These are phyloP conservation scores for Fusarium keratoplasticum DNA, from an alignment of 2,329 filamentous ascomycete genomes.

Conservation along the genomic window DNA sequence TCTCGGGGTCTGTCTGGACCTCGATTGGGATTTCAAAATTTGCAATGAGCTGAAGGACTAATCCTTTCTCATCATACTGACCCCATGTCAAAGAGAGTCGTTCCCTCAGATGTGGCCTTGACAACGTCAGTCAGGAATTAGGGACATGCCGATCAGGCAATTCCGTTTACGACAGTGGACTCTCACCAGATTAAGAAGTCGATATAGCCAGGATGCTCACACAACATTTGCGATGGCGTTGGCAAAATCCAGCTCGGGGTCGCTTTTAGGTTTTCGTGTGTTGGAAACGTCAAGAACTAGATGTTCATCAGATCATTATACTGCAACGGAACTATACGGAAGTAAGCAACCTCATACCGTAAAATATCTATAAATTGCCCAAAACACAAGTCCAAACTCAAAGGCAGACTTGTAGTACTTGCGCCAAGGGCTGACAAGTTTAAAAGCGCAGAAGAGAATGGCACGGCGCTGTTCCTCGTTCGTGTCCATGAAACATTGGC, in stretches of 20 bases:
- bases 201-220: background rate
- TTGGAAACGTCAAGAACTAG: background rate
- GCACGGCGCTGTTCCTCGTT: background rate
- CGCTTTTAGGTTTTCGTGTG: background rate
- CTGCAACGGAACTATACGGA: background rate
- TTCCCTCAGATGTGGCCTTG: background rate
- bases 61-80: background rate
- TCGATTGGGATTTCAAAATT: background rate
- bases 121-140: background rate
- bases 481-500: background rate
- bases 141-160: background rate
- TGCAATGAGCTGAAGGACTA: background rate
- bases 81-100: background rate
- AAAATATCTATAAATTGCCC: background rate
- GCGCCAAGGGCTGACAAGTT: background rate
- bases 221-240: background rate
- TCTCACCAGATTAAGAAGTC: background rate
- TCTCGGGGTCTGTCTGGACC: background rate
- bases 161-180: too few species aligned
- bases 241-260: background rate
- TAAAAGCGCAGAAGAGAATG: background rate
- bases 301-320: background rate
- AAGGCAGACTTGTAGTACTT: background rate
- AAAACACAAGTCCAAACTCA: background rate
- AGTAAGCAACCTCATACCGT: background rate